Conservation (phyloP, 2,329 filamentous ascomycete species). For the Pseudogymnoascus sp. region DNA sequence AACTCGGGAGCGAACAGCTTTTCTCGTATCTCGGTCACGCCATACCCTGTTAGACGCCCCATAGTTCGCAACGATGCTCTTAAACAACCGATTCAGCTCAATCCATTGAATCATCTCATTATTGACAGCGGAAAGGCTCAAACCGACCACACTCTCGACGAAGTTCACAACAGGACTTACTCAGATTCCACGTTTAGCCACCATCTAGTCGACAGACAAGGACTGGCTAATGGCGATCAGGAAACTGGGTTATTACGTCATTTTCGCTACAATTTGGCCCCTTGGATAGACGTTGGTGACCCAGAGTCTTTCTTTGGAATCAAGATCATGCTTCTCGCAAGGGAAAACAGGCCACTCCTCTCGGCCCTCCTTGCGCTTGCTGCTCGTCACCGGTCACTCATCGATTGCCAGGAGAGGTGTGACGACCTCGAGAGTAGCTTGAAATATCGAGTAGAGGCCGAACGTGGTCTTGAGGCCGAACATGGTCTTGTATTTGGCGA, state of each 20-base stretch:
- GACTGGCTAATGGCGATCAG: background rate
- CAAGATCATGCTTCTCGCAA: background rate
- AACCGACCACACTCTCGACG: slow-evolving; percentile 15
- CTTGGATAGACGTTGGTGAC: slow-evolving; percentile 12
- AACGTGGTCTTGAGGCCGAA: background rate
- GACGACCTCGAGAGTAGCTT: background rate
- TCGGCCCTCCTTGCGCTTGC: slow-evolving; percentile 1
- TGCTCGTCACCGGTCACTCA: background rate
- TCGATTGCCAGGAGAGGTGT: background rate
- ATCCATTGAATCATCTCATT: background rate
- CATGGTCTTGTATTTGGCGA: background rate
- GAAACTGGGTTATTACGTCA: background rate
- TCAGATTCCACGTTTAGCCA: slow-evolving; percentile 21
- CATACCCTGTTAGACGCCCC: background rate
- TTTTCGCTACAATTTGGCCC: slow-evolving; percentile 13
- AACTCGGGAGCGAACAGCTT: background rate
- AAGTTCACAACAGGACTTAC: slow-evolving; percentile 21
- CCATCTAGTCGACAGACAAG: slow-evolving; percentile 15
- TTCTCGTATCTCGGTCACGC: background rate
- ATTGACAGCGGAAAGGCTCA: background rate
- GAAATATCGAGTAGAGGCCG: background rate
- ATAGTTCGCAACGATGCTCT: background rate
- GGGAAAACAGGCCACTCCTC: background rate
- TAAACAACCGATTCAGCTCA: background rate
- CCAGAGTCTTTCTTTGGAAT: slow-evolving; percentile 5